phyloP scores from a whole-genome alignment of 176 grass and related monocot genomes.

The Zoysia japonica region DNA sequence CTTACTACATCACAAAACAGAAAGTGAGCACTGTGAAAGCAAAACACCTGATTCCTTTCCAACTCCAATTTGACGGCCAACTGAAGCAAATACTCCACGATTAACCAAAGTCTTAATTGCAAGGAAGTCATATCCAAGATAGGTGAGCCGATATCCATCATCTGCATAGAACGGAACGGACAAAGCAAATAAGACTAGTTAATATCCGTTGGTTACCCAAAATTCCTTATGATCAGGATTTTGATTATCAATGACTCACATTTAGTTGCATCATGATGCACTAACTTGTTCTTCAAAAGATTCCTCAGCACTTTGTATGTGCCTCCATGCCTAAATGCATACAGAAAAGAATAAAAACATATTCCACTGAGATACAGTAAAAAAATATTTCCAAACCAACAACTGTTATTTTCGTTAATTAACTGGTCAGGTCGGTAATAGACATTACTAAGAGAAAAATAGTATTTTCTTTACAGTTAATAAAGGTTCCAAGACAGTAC shows the following conservation, averaged over 20 bases:
- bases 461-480: neutral
- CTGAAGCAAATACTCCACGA: conserved; percentile 72
- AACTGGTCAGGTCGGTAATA: neutral
- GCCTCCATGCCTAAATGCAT: conserved; percentile 68
- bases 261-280: conserved; percentile 84
- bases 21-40: neutral
- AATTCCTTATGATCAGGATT: conserved; percentile 14
- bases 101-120: conserved; percentile 93
- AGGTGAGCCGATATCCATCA: conserved; percentile 88
- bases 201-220: conserved; percentile 1
- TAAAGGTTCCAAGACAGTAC: neutral
- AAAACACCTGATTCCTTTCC: conserved; percentile 88
- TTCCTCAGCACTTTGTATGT: conserved; percentile 87
- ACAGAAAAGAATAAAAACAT: conserved; percentile 10
- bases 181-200: neutral
- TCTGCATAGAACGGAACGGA: conserved; percentile 44
- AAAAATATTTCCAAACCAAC: neutral
- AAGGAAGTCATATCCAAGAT: conserved; percentile 98
- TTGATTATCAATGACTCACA: conserved; percentile 45
- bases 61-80: conserved; percentile 92
- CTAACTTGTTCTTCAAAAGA: conserved; percentile 88
- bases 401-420: neutral
- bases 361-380: neutral
- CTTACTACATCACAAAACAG: conserved; percentile 3
- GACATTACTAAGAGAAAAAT: neutral